Evolutionary conservation across 2,329 filamentous ascomycete species (phyloP), one percentile per base, ranked within the genome.

Genomic region (Tolypocladium sp.): DNA sequence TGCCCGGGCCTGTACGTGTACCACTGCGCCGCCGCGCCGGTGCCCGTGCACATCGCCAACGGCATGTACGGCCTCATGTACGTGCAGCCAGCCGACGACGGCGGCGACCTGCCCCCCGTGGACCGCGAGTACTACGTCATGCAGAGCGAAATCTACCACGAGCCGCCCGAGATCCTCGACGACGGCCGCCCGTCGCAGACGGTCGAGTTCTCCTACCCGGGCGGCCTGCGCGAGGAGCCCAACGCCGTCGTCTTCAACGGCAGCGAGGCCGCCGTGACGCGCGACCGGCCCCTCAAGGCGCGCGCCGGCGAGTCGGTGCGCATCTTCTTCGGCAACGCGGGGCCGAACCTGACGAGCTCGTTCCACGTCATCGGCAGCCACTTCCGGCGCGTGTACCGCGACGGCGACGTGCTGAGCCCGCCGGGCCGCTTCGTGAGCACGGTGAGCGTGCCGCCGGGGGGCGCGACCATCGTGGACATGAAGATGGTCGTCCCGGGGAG

Each of bases 11-110:
- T 73, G 12, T 73, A 66, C 54, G 35, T 71, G 1, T 73, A 73
- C 61, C 71, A 73, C 60, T 73, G 70, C 52, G 69, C 71, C 2
- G 70, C 71, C 0, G 70, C 68, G 0, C 71, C 71, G 1, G 71
- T 73, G 4, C 70, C 70, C 4, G 70, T 73, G 3, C 70, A 73
- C 59, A 73, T 73, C 41, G 70, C 70, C 20, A 73, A 73, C 58
- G 71, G 70, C 42, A 73, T 73, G 71, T 73, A 71, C 57, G 71
- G 71, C 13, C 66, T 73, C 55, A 67, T 73, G 54, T 72, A 72
- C 62, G 71, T 73, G 17, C 69, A 72, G 61, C 69, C 70, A 3
- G 70, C 65, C 12, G 63, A 70, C 30, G 30, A 8, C 30, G 30
- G 7, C 25, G 63, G 64, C 42, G 58, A 51, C 9, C 65, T 73